These are phyloP conservation scores for Paramecium pentaurelia DNA, from an alignment of 73 alveolate species.

Conservation along the genomic window DNA sequence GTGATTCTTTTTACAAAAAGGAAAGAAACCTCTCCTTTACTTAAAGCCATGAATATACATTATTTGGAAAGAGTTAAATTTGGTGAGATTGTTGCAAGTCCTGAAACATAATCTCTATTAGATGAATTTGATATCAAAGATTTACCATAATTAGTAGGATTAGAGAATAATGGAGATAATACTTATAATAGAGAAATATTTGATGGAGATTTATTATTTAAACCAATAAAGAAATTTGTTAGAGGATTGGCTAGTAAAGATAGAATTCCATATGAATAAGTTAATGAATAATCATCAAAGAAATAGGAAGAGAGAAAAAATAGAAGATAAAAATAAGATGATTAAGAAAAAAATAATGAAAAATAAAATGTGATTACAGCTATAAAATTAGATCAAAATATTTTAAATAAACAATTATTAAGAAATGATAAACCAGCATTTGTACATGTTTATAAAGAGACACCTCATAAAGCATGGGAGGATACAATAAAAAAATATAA, in stretches of 20 bases:
- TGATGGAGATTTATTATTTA: neutral
- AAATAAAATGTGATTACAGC: neutral
- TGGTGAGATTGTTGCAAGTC: neutral
- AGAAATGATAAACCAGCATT: constrained; percentile 51
- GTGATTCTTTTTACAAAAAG: constrained; percentile 3
- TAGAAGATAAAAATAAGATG: neutral
- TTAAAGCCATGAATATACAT: neutral
- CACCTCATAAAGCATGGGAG: constrained; percentile 9
- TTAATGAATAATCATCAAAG: neutral
- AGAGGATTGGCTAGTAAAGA: neutral
- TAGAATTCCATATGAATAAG: constrained; percentile 4
- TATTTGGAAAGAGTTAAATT: constrained; percentile 1
- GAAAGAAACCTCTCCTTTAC: neutral
- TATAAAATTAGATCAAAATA: neutral
- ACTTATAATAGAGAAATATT: neutral
- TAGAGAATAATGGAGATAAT: constrained; percentile 9
- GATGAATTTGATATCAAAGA: constrained; percentile 39
- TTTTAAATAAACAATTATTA: neutral
- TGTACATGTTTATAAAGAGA: constrained; percentile 3
- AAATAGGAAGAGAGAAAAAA: neutral
- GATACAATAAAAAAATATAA: constrained; percentile 2
- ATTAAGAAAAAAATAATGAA: neutral
- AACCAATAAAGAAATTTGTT: constrained; percentile 13
- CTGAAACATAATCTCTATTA: neutral
- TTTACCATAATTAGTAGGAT: neutral